These are phyloP conservation scores for Fragilaria crotonensis DNA, from an alignment of 108 stramenopile genomes.

Conservation along the genomic window DNA sequence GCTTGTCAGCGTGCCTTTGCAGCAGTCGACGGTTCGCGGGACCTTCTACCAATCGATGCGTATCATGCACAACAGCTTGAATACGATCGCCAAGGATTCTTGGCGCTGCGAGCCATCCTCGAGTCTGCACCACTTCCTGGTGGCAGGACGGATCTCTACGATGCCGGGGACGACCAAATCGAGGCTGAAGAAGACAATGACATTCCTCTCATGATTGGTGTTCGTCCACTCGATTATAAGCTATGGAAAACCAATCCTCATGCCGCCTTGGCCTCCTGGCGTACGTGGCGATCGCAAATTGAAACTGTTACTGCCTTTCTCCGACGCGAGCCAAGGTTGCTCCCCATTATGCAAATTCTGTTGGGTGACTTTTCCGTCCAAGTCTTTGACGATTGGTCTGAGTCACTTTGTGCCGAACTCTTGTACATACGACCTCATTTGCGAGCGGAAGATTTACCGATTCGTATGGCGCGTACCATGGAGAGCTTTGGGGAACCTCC, in stretches of 20 bases:
- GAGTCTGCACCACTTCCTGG: slow-evolving; percentile 72
- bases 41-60: neutral
- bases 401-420: slow-evolving; percentile 55
- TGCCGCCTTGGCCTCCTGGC: slow-evolving; percentile 35
- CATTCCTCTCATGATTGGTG: neutral
- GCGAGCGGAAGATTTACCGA: slow-evolving; percentile 39
- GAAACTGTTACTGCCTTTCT: slow-evolving; percentile 12
- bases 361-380: slow-evolving; percentile 22
- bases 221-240: slow-evolving; percentile 36
- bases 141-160: slow-evolving; percentile 47
- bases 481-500: slow-evolving; percentile 9
- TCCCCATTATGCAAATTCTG: slow-evolving; percentile 24
- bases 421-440: slow-evolving; percentile 58
- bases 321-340: slow-evolving; percentile 35
- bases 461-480: slow-evolving; percentile 46
- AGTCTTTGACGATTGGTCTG: slow-evolving; percentile 46
- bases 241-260: slow-evolving; percentile 65
- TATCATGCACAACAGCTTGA: neutral
- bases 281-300: slow-evolving; percentile 45
- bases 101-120: slow-evolving; percentile 41
- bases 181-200: slow-evolving; percentile 21
- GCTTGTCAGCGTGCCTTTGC: slow-evolving; percentile 24
- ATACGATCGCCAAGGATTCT: slow-evolving; percentile 50
- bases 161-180: slow-evolving; percentile 21
- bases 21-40: slow-evolving; percentile 11